Percentiles rank a stretch among this genome's conserved stretches.
Evolutionary conservation across 306 rosid species (phyloP).

Genomic region (Lathyrus tuberosus): DNA sequence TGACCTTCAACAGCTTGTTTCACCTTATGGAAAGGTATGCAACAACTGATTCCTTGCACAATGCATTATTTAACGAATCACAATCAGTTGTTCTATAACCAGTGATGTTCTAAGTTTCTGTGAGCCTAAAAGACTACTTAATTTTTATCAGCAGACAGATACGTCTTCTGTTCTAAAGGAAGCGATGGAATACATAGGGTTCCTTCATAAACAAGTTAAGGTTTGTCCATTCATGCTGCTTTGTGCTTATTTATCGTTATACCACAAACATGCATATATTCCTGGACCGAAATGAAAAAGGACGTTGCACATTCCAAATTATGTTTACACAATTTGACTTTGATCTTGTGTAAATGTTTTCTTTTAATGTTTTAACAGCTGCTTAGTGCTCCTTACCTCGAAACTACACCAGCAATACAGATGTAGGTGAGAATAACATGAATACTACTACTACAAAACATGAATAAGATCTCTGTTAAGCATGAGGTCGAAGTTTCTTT

Average conservation of each 20-base stretch:
- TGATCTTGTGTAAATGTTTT: conserved; percentile 31
- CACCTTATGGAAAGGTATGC: conserved; percentile 93
- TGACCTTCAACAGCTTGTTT: conserved; percentile 94
- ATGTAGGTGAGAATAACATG: conserved; percentile 66
- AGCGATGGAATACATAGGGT: conserved; percentile 90
- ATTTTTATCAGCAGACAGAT: conserved; percentile 78
- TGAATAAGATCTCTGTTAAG: conserved; percentile 1
- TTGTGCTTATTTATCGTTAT: conserved; percentile 17
- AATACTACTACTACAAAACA: not conserved
- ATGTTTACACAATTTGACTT: conserved; percentile 20
- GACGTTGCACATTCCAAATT: not conserved
- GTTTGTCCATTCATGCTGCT: conserved; percentile 57
- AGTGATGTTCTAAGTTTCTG: not conserved
- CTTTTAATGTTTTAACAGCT: conserved; percentile 56
- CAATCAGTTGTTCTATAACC: not conserved
- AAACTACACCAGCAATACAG: conserved; percentile 51
- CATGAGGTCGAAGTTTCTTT: not conserved
- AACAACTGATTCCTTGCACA: conserved; percentile 26
- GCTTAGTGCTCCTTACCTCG: conserved; percentile 94
- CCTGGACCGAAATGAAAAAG: conserved; percentile 10
- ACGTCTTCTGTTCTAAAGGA: conserved; percentile 92
- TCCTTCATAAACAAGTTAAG: conserved; percentile 98
- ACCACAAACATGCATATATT: not conserved
- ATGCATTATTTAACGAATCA: not conserved
- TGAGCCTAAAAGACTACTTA: conserved; percentile 28